Conservation (phyloP, 2,329 filamentous ascomycete species). For the Scytalidium sp. region DNA sequence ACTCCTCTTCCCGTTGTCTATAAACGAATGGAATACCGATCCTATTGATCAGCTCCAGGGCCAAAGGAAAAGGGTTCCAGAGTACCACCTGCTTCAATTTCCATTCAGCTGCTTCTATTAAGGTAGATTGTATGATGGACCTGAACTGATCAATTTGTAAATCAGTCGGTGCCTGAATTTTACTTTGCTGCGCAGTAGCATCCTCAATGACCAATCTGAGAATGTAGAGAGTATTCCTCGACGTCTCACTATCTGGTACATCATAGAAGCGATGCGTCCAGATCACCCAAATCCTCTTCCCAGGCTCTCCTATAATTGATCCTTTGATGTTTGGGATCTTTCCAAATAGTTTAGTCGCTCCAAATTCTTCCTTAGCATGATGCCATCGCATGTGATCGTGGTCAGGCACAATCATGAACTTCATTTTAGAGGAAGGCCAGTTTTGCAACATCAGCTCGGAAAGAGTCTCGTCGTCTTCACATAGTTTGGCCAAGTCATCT, state of each 20-base stretch:
- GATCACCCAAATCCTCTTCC: slow-evolving; percentile 65
- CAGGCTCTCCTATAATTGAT: slow-evolving; percentile 55
- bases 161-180: no score
- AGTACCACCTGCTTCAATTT: slow-evolving; percentile 66
- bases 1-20: slow-evolving; percentile 56
- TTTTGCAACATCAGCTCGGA: slow-evolving; percentile 38
- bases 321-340: slow-evolving; percentile 59
- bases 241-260: slow-evolving; percentile 36
- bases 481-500: slow-evolving; percentile 57
- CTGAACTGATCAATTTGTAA: slow-evolving; percentile 50
- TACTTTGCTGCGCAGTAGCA: slow-evolving; percentile 17
- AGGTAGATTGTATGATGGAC: slow-evolving; percentile 63
- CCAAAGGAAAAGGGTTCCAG: slow-evolving; percentile 71
- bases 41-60: slow-evolving; percentile 42
- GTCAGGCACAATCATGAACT: slow-evolving; percentile 66
- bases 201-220: slow-evolving; percentile 65
- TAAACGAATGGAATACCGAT: slow-evolving; percentile 45
- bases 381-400: slow-evolving; percentile 71
- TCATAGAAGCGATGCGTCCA: slow-evolving; percentile 66
- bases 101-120: slow-evolving; percentile 68
- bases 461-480: slow-evolving; percentile 59
- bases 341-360: slow-evolving; percentile 59
- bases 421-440: slow-evolving; percentile 38
- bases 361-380: slow-evolving; percentile 75
- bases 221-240: slow-evolving; percentile 65